These are phyloP conservation scores for Pyrrhoderma noxium DNA, from an alignment of 1,284 basidiomycete genomes.

Conservation along the genomic window DNA sequence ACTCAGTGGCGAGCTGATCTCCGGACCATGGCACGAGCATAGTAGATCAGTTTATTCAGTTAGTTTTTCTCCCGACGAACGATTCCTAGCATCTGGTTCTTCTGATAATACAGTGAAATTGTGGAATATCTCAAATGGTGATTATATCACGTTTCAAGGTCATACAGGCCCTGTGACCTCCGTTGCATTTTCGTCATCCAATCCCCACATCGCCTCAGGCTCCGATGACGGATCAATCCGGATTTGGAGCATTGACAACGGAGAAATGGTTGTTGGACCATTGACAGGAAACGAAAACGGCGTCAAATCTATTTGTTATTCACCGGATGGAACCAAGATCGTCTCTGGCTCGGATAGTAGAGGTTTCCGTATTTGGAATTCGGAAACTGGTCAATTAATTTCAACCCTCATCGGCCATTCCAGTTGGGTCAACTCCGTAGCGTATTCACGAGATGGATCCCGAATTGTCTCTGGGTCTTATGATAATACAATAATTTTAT, in stretches of 20 bases:
- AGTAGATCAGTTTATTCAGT: too few relatives aligned
- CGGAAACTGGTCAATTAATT: not conserved
- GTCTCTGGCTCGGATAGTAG: constrained; percentile 59
- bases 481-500: not conserved
- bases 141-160: not conserved
- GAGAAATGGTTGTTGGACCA: too few relatives aligned
- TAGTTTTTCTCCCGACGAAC: too few relatives aligned
- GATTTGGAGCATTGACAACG: not conserved
- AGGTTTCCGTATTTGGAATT: constrained; percentile 31
- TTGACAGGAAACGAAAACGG: too few relatives aligned
- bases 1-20: not conserved
- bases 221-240: not conserved
- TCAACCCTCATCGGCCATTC: not conserved
- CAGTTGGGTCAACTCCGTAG: not conserved
- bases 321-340: constrained; percentile 1
- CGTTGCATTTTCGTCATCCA: not conserved
- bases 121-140: not conserved
- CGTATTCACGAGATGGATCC: not conserved
- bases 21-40: too few relatives aligned
- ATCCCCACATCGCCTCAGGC: not conserved
- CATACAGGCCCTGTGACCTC: not conserved
- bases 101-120: not conserved
- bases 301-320: not conserved
- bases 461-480: not conserved
- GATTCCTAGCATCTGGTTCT: too few relatives aligned